Evolutionary conservation across 768 basidiomycete species (phyloP).

Genomic region (Leccinum uliginosum): DNA sequence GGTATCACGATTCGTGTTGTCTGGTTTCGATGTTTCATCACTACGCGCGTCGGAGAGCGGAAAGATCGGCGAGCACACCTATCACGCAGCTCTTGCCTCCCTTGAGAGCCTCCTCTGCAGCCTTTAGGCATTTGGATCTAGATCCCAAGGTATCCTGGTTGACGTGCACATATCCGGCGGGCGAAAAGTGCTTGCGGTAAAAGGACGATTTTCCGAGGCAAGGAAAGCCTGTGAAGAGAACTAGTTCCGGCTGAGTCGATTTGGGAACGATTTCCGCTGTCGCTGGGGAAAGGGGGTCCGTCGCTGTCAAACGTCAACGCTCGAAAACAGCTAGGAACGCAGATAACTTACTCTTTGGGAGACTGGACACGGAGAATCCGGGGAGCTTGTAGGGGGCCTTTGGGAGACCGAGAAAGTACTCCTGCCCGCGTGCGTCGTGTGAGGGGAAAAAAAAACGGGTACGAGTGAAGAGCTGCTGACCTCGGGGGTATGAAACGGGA

Average conservation of each 20-base stretch:
- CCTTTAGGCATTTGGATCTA: constrained; percentile 70
- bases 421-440: constrained; percentile 39
- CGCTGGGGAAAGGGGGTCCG: constrained; percentile 31
- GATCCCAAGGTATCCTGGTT: constrained; percentile 82
- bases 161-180: constrained; percentile 70
- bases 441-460: neutral
- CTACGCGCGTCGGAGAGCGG: neutral
- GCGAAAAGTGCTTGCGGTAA: constrained; percentile 63
- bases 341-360: constrained; percentile 28
- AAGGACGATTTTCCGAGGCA: constrained; percentile 81
- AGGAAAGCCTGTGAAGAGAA: constrained; percentile 60
- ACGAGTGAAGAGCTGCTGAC: constrained; percentile 32
- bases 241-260: constrained; percentile 37
- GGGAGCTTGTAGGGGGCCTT: constrained; percentile 44
- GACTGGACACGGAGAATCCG: constrained; percentile 62
- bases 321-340: neutral
- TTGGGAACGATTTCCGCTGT: constrained; percentile 14
- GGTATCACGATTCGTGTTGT: constrained; percentile 87
- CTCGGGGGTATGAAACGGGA: constrained; percentile 83
- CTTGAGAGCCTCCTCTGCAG: constrained; percentile 50
- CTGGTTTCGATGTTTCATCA: constrained; percentile 34
- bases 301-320: constrained; percentile 27
- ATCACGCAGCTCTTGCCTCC: constrained; percentile 69
- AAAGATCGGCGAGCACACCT: constrained; percentile 41
- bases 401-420: constrained; percentile 66